phyloP scores from a whole-genome alignment of 2,329 filamentous ascomycete species.

The Drechslerella coelobrocha region DNA sequence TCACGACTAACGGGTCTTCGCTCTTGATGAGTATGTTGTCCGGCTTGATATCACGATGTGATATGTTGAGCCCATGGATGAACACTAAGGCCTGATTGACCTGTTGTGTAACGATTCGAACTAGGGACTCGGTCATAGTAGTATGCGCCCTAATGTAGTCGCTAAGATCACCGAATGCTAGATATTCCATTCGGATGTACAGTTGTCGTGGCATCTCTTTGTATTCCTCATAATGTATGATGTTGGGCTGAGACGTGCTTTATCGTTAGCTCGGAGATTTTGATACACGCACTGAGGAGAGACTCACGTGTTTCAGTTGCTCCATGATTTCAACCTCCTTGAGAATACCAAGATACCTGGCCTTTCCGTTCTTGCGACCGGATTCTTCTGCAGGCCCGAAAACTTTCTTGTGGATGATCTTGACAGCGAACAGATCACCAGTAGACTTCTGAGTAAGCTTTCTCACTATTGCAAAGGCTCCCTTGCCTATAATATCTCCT shows the following conservation, averaged over 20 bases:
- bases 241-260: conserved; percentile 69
- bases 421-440: conserved; percentile 84
- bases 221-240: conserved; percentile 89
- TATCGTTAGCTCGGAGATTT: conserved; percentile 39
- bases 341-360: conserved; percentile 65
- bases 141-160: conserved; percentile 70
- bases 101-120: conserved; percentile 75
- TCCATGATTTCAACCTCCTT: conserved; percentile 98
- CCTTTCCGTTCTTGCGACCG: conserved; percentile 46
- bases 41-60: conserved; percentile 97
- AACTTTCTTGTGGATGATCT: conserved; percentile 89
- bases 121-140: conserved; percentile 70
- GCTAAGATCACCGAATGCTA: conserved; percentile 81
- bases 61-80: conserved; percentile 85
- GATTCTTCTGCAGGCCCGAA: conserved; percentile 61
- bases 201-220: conserved; percentile 80
- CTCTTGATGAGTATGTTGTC: conserved; percentile 91
- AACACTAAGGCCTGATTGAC: conserved; percentile 84
- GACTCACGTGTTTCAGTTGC: conserved; percentile 76
- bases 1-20: conserved; percentile 76
- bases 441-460: conserved; percentile 85
- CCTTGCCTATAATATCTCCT: conserved; percentile 81
- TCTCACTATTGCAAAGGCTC: conserved; percentile 93
- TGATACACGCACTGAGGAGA: background rate
- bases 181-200: conserved; percentile 97